phyloP scores from a whole-genome alignment of 192 early-diverging fungal species.

The Backusella sp. region DNA sequence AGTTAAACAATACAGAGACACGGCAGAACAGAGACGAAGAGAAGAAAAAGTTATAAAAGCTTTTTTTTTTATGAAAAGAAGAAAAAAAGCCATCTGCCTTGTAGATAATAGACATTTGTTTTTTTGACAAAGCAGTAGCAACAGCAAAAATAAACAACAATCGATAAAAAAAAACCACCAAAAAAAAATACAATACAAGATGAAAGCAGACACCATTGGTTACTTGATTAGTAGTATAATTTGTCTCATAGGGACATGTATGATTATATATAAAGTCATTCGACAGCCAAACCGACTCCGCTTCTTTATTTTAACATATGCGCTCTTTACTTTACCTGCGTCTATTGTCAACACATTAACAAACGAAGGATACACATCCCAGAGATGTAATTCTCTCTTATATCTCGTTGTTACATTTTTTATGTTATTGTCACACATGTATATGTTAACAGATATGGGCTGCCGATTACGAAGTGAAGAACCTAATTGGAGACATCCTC shows the following conservation, averaged over 20 bases:
- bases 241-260: not conserved
- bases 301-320: slow-evolving; percentile 5
- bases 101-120: not conserved
- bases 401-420: slow-evolving; percentile 7
- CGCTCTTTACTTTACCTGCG: slow-evolving; percentile 5
- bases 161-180: not conserved
- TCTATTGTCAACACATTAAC: slow-evolving; percentile 9
- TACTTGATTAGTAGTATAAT: not conserved
- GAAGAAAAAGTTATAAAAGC: not conserved
- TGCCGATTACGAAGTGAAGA: not conserved
- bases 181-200: not conserved
- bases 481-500: not conserved
- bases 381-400: not conserved
- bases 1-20: not conserved
- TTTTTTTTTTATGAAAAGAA: slow-evolving; percentile 8
- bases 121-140: not conserved
- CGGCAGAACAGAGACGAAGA: not conserved
- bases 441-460: slow-evolving; percentile 9
- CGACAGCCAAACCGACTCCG: slow-evolving; percentile 9
- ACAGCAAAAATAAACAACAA: not conserved
- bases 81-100: not conserved
- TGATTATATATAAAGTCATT: slow-evolving; percentile 1
- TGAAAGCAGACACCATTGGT: not conserved
- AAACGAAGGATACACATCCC: not conserved
- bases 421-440: slow-evolving; percentile 6